Evolutionary conservation across 2,329 filamentous ascomycete species (phyloP).

Genomic region (Dendrostoma leiphaemia): DNA sequence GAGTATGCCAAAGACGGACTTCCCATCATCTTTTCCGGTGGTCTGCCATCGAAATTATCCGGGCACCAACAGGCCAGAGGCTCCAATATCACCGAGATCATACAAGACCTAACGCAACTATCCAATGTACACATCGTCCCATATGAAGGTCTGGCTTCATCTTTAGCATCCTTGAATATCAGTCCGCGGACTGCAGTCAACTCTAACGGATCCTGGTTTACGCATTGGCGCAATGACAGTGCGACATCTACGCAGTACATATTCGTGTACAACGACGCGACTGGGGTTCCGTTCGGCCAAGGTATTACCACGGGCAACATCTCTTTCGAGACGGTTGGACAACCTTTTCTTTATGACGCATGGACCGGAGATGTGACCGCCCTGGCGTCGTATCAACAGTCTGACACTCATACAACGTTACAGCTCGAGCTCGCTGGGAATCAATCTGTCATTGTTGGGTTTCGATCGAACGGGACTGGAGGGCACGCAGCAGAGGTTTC

Average conservation of each 20-base stretch:
- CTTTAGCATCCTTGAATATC: neutral
- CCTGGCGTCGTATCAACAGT: neutral
- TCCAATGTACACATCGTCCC: slow-evolving; percentile 2
- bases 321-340: slow-evolving; percentile 6
- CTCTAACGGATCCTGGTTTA: slow-evolving; percentile 8
- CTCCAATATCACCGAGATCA: neutral
- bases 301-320: neutral
- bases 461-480: neutral
- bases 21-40: slow-evolving; percentile 35
- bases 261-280: slow-evolving; percentile 14
- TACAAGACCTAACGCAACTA: neutral
- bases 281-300: neutral
- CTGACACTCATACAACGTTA: neutral
- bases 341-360: slow-evolving; percentile 28
- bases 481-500: neutral
- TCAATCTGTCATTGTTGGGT: slow-evolving; percentile 4
- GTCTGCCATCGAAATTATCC: neutral
- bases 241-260: slow-evolving; percentile 5
- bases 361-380: slow-evolving; percentile 30
- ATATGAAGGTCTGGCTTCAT: neutral
- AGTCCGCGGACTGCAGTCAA: neutral
- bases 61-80: neutral
- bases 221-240: slow-evolving; percentile 5
- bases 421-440: slow-evolving; percentile 6
- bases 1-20: slow-evolving; percentile 36